phyloP scores from a whole-genome alignment of 176 grass and related monocot genomes.

The Themeda triandra region DNA sequence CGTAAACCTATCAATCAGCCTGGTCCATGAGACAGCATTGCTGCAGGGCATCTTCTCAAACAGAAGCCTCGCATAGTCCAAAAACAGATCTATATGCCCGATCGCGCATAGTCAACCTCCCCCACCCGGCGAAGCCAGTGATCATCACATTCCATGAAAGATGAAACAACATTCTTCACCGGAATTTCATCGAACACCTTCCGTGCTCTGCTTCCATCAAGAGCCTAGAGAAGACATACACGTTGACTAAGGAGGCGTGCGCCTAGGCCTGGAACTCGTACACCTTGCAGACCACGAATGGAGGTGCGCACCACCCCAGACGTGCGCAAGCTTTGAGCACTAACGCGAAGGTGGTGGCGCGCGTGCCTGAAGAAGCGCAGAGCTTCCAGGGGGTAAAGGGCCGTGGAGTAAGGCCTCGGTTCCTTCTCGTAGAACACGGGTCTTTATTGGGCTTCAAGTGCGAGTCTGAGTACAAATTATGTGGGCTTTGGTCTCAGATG shows the following conservation, averaged over 20 bases:
- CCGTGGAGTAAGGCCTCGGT: conserved; percentile 48
- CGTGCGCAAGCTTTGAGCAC: conserved; percentile 27
- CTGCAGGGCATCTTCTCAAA: conserved; percentile 48
- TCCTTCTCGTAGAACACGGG: neutral
- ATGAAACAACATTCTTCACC: conserved; percentile 32
- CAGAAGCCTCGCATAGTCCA: conserved; percentile 27
- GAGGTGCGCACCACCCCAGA: conserved; percentile 30
- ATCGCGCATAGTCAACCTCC: too few relatives aligned
- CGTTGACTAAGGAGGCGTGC: conserved; percentile 35
- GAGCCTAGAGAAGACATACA: conserved; percentile 12
- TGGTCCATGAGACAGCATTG: conserved; percentile 25
- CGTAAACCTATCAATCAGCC: conserved; percentile 34
- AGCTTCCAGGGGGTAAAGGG: conserved; percentile 37
- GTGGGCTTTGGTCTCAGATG: too few relatives aligned
- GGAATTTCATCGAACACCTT: conserved; percentile 51
- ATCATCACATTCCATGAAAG: conserved; percentile 55
- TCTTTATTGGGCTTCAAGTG: neutral
- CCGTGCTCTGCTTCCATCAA: conserved; percentile 32
- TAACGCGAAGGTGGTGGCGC: conserved; percentile 23
- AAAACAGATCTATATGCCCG: too few relatives aligned
- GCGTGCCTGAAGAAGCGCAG: conserved; percentile 34
- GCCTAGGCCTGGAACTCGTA: conserved; percentile 38
- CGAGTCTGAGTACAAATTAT: neutral
- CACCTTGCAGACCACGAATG: conserved; percentile 32
- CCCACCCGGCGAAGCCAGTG: conserved; percentile 39